phyloP scores from a whole-genome alignment of 805 yeast genomes.

The Suhomyces sp. region DNA sequence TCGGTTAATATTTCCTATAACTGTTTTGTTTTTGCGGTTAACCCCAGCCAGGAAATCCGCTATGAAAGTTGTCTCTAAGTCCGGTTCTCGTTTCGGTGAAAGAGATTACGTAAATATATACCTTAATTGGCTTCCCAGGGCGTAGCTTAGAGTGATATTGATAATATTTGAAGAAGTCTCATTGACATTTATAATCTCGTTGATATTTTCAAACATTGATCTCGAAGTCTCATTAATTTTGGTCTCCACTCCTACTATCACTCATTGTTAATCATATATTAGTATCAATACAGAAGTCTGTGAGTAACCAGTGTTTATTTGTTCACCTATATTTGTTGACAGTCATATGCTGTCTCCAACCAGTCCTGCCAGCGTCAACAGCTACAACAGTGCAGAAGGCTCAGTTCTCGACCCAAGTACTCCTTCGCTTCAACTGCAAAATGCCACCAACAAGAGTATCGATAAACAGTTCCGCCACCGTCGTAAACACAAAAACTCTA shows the following conservation, averaged over 20 bases:
- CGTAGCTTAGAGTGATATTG: neutral
- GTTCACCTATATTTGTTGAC: too few species aligned
- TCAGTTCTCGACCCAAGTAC: neutral
- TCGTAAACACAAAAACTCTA: constrained; percentile 25
- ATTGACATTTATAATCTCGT: too few species aligned
- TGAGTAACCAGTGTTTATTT: too few species aligned
- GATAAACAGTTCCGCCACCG: constrained; percentile 11
- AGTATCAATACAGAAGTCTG: too few species aligned
- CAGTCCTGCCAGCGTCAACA: neutral
- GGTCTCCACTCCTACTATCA: too few species aligned
- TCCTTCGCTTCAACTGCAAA: neutral
- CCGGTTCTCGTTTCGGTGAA: neutral
- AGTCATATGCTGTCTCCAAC: neutral
- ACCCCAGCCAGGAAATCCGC: neutral
- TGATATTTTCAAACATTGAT: too few species aligned
- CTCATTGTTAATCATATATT: too few species aligned
- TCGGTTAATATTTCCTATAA: neutral
- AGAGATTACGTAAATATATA: neutral
- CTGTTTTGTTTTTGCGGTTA: neutral
- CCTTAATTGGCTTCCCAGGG: neutral
- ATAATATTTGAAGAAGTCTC: too few species aligned
- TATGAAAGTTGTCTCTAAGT: too few species aligned
- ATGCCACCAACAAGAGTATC: neutral
- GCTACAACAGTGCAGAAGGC: neutral
- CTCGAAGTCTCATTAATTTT: too few species aligned